Evolutionary conservation across 2,329 filamentous ascomycete species (phyloP), one percentile per base, ranked within the genome.

Genomic region (Alternaria longipes): DNA sequence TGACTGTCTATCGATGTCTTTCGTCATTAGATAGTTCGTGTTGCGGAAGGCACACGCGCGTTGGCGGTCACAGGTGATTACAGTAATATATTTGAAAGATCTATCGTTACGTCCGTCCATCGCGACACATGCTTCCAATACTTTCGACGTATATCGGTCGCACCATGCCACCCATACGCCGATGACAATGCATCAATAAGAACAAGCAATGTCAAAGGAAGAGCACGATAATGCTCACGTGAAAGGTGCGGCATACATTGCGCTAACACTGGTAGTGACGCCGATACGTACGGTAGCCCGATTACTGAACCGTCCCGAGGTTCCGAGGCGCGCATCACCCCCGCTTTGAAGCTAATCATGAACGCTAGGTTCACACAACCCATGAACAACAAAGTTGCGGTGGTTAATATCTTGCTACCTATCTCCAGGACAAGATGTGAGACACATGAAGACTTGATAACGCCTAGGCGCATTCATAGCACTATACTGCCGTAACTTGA

Each of bases 261-360:
- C 38, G 38, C 38, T 40, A 40, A 38, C 16, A 0, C 2, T 14
- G 11, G 30, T 16, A 16, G 20, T 49, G 30, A 49, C 11, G 28
- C 45, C 28, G 45, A 49, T 49, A 49, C 28, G 45, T 49, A 49
- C 12, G 45, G 2, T 34, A 49, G 45, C n/a, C 11, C 28, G 20
- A 22, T 41, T 34, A 54, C n/a, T 54, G 2, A 54, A 54, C 51
- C 3, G 6, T 54, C 16, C 52, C 52, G 40, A 54, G 52, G 52
- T 22, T 32, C 36, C 28, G 45, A 49, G 45, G 45, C 2, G 20
- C 26, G 7, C 34, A 42, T 32, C 36, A 3, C 28, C 52, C 40
- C 52, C 40, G 52, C 52, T 20, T 54, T 2, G 52, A n/a, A 22
- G 40, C 52, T 45, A 42, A 54, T 54, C 52, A 54, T 32, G 28